Percentiles rank a stretch among this genome's conserved stretches.
Conservation (phyloP, 2,329 filamentous ascomycete species). For the Paracoccidioides lutzii region DNA sequence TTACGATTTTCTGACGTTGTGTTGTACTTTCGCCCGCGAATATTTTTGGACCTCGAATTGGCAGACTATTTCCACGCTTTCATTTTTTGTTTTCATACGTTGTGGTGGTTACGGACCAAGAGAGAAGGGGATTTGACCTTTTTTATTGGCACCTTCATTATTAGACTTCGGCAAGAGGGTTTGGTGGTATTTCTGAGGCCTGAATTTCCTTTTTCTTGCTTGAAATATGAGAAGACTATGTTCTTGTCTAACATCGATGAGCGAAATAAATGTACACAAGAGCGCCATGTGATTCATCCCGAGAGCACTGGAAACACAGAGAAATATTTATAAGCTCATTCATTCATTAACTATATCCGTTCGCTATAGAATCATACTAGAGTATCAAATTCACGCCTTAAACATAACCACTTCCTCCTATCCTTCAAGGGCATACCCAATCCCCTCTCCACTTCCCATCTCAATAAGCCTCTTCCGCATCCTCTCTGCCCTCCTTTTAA, state of each 20-base stretch:
- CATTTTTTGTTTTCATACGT: neutral
- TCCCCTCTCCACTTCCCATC: constrained; percentile 33
- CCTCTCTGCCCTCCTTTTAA: constrained; percentile 27
- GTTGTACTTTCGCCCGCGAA: neutral
- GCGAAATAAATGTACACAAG: neutral
- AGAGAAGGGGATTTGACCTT: no score
- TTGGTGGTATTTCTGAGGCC: neutral
- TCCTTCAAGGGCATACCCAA: constrained; percentile 33
- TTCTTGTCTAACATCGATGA: neutral
- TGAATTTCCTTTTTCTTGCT: neutral
- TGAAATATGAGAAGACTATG: neutral
- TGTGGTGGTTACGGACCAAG: neutral
- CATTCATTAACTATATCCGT: neutral
- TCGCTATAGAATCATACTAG: neutral
- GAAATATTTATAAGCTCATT: neutral
- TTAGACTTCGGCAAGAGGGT: neutral
- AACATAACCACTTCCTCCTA: constrained; percentile 11
- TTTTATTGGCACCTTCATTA: neutral
- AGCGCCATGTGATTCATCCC: neutral
- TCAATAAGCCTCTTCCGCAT: constrained; percentile 34
- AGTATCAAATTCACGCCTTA: neutral
- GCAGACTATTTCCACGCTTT: neutral
- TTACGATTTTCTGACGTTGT: neutral
- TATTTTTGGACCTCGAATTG: neutral
- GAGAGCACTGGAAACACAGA: neutral